Percentiles rank a stretch among this genome's conserved stretches.
These are phyloP conservation scores for Ochetophila trinervis DNA, from an alignment of 306 rosid genomes.

Conservation along the genomic window DNA sequence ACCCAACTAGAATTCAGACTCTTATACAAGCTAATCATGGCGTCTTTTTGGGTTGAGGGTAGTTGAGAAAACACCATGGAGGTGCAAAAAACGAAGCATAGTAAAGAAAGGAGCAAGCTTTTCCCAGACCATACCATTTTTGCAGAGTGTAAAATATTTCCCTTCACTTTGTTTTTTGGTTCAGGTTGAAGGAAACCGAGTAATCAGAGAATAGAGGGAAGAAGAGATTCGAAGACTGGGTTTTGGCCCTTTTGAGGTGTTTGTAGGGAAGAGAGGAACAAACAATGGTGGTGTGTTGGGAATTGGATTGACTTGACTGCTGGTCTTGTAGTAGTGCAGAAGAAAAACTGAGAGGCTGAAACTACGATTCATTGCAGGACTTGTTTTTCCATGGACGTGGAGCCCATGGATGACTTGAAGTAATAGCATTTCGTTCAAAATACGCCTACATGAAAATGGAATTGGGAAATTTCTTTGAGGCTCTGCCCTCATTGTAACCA, in stretches of 20 bases:
- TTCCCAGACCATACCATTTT: conserved; percentile 43
- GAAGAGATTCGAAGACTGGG: not conserved
- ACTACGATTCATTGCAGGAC: too few relatives aligned
- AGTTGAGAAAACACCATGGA: conserved; percentile 48
- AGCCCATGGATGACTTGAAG: too few relatives aligned
- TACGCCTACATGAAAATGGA: too few relatives aligned
- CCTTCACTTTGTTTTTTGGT: not conserved
- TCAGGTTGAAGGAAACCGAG: not conserved
- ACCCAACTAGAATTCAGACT: conserved; percentile 1
- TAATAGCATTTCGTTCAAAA: too few relatives aligned
- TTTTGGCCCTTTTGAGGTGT: too few relatives aligned
- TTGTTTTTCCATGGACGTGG: too few relatives aligned
- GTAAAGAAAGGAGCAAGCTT: conserved; percentile 14
- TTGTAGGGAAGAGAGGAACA: not conserved
- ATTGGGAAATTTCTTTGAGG: too few relatives aligned
- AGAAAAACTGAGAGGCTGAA: too few relatives aligned
- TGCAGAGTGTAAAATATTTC: not conserved
- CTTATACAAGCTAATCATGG: conserved; percentile 39
- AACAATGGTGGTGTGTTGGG: not conserved
- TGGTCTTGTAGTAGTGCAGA: not conserved
- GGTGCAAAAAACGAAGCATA: conserved; percentile 26
- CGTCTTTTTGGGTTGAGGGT: conserved; percentile 38
- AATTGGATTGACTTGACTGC: not conserved
- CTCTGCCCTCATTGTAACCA: too few relatives aligned
- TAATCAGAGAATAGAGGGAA: not conserved